Evolutionary conservation across 345 rosid species (phyloP).

Genomic region (Gossypium sturtianum): DNA sequence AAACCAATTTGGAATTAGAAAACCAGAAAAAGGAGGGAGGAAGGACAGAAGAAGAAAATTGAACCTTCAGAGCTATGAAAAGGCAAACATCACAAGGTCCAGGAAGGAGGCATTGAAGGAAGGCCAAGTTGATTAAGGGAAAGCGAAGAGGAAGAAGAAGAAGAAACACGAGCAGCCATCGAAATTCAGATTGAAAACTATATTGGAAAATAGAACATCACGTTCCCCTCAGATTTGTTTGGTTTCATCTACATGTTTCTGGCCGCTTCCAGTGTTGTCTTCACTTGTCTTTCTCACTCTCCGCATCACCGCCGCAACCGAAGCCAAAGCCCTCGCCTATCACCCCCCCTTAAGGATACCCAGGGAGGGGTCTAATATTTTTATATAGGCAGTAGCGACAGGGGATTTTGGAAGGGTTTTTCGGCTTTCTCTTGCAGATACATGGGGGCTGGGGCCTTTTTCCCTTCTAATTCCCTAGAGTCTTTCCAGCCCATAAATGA

Average conservation of each 20-base stretch:
- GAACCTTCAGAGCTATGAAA: background rate
- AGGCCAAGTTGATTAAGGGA: background rate
- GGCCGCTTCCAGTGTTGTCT: background rate
- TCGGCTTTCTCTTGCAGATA: background rate
- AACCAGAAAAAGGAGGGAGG: background rate
- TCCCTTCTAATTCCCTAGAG: background rate
- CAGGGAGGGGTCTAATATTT: background rate
- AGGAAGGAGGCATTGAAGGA: background rate
- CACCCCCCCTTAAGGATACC: background rate
- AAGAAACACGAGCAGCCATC: constrained; percentile 3
- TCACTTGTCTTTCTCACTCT: background rate
- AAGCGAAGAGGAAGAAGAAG: background rate
- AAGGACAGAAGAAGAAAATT: background rate
- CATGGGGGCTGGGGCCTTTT: background rate
- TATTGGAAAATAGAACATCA: background rate
- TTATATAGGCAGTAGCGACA: background rate
- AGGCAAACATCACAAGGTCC: background rate
- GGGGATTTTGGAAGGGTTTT: no score
- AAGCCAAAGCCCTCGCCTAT: background rate
- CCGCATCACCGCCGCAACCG: background rate
- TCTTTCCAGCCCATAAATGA: background rate
- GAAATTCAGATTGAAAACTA: constrained; percentile 13
- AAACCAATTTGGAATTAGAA: background rate
- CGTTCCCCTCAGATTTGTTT: background rate
- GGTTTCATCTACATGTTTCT: constrained; percentile 3